Evolutionary conservation across 768 basidiomycete genomes (phyloP).

Genomic region (Russula olivacea): DNA sequence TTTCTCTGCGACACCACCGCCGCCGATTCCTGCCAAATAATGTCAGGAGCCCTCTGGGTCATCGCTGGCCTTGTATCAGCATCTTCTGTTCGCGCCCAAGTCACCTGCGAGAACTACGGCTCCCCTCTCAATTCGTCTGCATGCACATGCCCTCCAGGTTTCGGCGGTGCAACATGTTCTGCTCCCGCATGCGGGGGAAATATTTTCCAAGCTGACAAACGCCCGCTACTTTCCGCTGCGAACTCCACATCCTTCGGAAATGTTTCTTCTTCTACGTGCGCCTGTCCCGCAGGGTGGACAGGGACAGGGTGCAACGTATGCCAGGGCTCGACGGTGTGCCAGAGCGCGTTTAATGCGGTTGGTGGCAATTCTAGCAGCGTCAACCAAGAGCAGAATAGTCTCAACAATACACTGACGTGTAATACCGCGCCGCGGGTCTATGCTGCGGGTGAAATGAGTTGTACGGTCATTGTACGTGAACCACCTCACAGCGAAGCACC

Average conservation of each 20-base stretch:
- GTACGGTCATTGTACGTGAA: constrained; percentile 58
- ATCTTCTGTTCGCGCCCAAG: constrained; percentile 22
- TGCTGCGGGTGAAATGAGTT: constrained; percentile 79
- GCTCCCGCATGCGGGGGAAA: constrained; percentile 74
- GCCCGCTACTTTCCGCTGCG: constrained; percentile 43
- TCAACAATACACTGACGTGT: constrained; percentile 69
- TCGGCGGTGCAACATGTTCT: constrained; percentile 65
- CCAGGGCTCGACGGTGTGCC: constrained; percentile 58
- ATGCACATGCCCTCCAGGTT: constrained; percentile 79
- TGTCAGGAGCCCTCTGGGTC: constrained; percentile 1
- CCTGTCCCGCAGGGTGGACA: constrained; percentile 69
- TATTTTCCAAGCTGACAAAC: constrained; percentile 64
- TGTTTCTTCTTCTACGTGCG: constrained; percentile 58
- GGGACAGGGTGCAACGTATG: constrained; percentile 83
- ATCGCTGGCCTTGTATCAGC: neutral
- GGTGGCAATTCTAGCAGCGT: constrained; percentile 30
- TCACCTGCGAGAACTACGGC: constrained; percentile 66
- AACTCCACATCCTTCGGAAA: constrained; percentile 47
- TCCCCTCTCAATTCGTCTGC: constrained; percentile 41
- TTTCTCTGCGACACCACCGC: neutral
- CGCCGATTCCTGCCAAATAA: neutral
- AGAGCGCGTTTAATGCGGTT: constrained; percentile 48
- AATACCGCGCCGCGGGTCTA: constrained; percentile 65
- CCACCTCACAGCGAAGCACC: neutral
- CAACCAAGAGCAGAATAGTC: constrained; percentile 31